Evolutionary conservation across 805 yeast genomes (phyloP).

Genomic region (Tetrapisispora pingtungensis): DNA sequence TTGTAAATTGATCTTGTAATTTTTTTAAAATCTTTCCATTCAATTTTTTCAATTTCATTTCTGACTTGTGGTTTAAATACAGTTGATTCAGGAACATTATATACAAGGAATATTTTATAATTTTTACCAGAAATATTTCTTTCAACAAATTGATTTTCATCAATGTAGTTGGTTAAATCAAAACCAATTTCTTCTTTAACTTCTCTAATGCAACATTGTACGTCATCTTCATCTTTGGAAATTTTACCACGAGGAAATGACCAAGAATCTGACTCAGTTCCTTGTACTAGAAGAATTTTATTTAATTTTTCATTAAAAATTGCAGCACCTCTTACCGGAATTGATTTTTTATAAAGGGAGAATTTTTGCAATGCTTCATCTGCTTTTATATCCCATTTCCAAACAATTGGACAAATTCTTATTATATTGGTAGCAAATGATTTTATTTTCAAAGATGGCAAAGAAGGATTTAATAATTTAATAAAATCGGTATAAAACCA

Average conservation of each 20-base stretch:
- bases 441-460: conserved; percentile 73
- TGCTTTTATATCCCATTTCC: conserved; percentile 79
- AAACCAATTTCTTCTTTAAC: conserved; percentile 90
- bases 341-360: conserved; percentile 73
- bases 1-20: conserved; percentile 29
- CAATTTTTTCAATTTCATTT: conserved; percentile 75
- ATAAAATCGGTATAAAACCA: conserved; percentile 92
- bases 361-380: conserved; percentile 66
- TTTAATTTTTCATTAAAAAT: conserved; percentile 60
- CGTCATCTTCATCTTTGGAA: conserved; percentile 83
- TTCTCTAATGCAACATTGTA: conserved; percentile 84
- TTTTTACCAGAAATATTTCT: conserved; percentile 76
- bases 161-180: conserved; percentile 59
- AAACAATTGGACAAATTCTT: conserved; percentile 60
- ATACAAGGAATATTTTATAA: conserved; percentile 69
- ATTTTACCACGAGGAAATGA: conserved; percentile 96
- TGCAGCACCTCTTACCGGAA: conserved; percentile 96
- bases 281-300: conserved; percentile 71
- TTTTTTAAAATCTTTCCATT: conserved; percentile 60
- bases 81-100: conserved; percentile 66
- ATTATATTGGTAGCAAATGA: conserved; percentile 59
- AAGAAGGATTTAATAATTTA: conserved; percentile 56
- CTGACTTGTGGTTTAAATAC: conserved; percentile 74
- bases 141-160: conserved; percentile 67
- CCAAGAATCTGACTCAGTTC: conserved; percentile 78